Base-by-base conservation (phyloP, 75 land plant species). In the Azolla pinnata region DNA sequence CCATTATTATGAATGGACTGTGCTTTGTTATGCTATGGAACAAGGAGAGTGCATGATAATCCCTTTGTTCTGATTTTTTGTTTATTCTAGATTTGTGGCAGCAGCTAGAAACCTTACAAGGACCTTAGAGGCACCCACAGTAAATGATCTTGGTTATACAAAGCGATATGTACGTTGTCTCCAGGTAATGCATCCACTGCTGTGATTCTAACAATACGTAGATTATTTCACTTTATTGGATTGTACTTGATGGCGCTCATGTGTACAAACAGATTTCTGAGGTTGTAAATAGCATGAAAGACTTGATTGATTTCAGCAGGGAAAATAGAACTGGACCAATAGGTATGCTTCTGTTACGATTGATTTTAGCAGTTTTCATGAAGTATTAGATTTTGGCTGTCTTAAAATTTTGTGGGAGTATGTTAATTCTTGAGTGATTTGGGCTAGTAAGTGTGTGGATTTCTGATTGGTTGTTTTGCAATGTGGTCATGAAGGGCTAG, bases 261-360 rank as follows among this genome's bases (percentile, higher is more conserved):
- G 12, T 60, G 19, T 35, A 18, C 5, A 5, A 18, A 18, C 88
- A 92, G 97, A 92, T 92, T 33, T 73, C 96, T 7, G 97, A 92
- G 69, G 97, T 92, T 33, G 90, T 88, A 26, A 92, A 79, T 59
- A 85, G 96, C 70, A 85, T 92, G 97, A 88, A 88, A 60, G 90
- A 92, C 56, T 60, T 92, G 75, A 92, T 92, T 35, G 87, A 78
- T 59, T 85, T 85, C 60, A 82, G 90, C 57, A 61, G 67, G 44
- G 90, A 85, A 10, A 67, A 80, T 19, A 76, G 66, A 49, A 78
- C 70, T 62, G 97, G 97, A 23, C 97, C 97, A 10, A 92, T 82
- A 57, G 97, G 97, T 92, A 80, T n/a, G n/a, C n/a, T n/a, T n/a
- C n/a, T n/a, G n/a, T n/a, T n/a, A n/a, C n/a, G n/a, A n/a, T n/a